Base-by-base conservation (phyloP, 1,139 yeast genomes). In the Pichia sp. region DNA sequence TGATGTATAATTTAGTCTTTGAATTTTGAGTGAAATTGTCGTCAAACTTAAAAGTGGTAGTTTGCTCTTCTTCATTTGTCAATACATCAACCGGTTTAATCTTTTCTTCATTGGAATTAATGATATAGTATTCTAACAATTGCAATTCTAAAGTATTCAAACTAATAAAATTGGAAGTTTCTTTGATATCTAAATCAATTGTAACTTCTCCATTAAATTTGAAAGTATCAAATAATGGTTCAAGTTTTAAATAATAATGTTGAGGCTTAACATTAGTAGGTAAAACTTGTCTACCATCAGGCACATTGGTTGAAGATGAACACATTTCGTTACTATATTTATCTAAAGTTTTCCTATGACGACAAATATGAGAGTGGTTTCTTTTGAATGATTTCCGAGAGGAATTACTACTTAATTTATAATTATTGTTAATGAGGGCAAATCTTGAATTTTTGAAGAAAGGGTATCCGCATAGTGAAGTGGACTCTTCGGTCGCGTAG, bases 31-130 rank as follows among this genome's bases (percentile, higher is more conserved):
- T 62, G 9, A 65, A 60, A 6, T 37, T 20, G 37, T 77, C 74
- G 16, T 66, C 64, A 56, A 87, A 80, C 47, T 69, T 69, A 66
- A 90, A 82, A 42, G 81, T 78, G 40, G 77, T 80, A 31, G 83
- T 73, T 28, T 78, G 83, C 40, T 71, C 74, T 55, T 84, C 78
- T 10, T 54, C 54, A 35, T 56, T 50, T 27, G 50, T 43, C 3
- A 41, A 26, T n/a, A n/a, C n/a, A 2, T 36, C 42, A 22, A 29
- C 39, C 24, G 62, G 63, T 28, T 45, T 42, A 11, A 53, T 35
- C n/a, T 43, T 44, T 6, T 46, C 43, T 8, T 50, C 54, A 6
- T 41, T 30, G 2, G 51, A 39, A 6, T 48, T 47, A 11, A 42
- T 40, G 33, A 60, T 46, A 29, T 50, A 46, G 28, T 50, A 43